Evolutionary conservation across 192 early-diverging fungal genomes (phyloP).

Genomic region (Linnemannia elongata): DNA sequence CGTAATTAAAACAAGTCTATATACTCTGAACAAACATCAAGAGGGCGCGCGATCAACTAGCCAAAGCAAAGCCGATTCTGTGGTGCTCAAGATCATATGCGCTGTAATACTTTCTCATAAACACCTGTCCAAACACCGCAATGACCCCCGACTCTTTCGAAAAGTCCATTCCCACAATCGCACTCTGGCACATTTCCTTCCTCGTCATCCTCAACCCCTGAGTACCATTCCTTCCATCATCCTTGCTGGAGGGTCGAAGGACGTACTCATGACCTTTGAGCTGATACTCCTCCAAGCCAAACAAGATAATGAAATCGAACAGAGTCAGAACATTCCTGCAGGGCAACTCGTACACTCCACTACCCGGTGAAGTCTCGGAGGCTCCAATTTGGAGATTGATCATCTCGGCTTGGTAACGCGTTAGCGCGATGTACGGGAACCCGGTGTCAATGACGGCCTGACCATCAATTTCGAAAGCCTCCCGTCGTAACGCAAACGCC

Average conservation of each 20-base stretch:
- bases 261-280: constrained; percentile 71
- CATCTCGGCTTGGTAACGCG: constrained; percentile 81
- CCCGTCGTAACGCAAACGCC: constrained; percentile 81
- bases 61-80: constrained; percentile 70
- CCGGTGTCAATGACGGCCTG: constrained; percentile 93
- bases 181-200: constrained; percentile 67
- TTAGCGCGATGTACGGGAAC: constrained; percentile 86
- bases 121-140: constrained; percentile 88
- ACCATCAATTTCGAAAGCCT: constrained; percentile 73
- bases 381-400: constrained; percentile 86
- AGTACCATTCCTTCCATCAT: background rate
- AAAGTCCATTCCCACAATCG: constrained; percentile 95
- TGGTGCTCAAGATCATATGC: constrained; percentile 75
- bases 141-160: constrained; percentile 80
- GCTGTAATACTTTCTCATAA: constrained; percentile 83
- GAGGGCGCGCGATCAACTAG: background rate
- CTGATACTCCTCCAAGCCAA: constrained; percentile 78
- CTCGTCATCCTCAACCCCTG: background rate
- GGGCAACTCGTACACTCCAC: constrained; percentile 79
- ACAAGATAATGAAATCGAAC: constrained; percentile 82
- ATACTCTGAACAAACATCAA: background rate
- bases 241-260: constrained; percentile 14
- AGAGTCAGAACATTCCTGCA: constrained; percentile 78
- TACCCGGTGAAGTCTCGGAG: constrained; percentile 87
- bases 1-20: background rate